Evolutionary conservation across 208 protist genomes (phyloP).

Genomic region (Trypanosoma scelopori): DNA sequence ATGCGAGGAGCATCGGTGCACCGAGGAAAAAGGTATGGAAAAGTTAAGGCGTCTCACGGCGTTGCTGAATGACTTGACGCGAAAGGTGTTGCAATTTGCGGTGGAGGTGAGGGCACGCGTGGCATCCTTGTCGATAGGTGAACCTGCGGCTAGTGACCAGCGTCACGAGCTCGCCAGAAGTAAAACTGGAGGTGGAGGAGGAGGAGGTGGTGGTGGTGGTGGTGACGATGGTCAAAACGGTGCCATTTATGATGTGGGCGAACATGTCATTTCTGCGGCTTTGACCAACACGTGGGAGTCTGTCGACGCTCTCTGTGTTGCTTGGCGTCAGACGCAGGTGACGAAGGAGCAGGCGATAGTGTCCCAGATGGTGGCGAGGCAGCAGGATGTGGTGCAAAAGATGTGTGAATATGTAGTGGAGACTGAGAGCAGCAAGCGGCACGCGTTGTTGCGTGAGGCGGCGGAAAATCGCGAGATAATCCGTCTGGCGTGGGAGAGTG

Average conservation of each 20-base stretch:
- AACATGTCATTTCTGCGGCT: neutral
- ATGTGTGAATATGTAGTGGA: neutral
- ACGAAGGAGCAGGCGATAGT: neutral
- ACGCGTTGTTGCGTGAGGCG: neutral
- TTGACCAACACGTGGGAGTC: conserved; percentile 17
- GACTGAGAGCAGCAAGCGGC: neutral
- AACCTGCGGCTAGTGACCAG: neutral
- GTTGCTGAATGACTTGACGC: neutral
- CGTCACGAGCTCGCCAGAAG: no score
- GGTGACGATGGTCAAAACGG: neutral
- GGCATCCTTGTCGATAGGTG: conserved; percentile 3
- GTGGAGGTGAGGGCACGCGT: conserved; percentile 12
- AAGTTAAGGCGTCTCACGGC: neutral
- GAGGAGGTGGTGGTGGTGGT: neutral
- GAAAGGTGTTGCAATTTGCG: conserved; percentile 11
- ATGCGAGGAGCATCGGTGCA: neutral
- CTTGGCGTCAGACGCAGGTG: neutral
- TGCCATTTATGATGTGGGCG: neutral
- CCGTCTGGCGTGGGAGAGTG: neutral
- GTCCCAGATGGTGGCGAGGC: neutral
- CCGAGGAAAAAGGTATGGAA: neutral
- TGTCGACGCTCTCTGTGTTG: conserved; percentile 15
- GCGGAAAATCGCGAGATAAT: neutral
- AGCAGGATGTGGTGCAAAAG: no score
- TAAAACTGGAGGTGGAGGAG: neutral